A percentile compares a stretch with the other conserved stretches of the same genome.
These are phyloP conservation scores for Saccharomycopsis capsularis DNA, from an alignment of 805 yeast species.

Conservation along the genomic window DNA sequence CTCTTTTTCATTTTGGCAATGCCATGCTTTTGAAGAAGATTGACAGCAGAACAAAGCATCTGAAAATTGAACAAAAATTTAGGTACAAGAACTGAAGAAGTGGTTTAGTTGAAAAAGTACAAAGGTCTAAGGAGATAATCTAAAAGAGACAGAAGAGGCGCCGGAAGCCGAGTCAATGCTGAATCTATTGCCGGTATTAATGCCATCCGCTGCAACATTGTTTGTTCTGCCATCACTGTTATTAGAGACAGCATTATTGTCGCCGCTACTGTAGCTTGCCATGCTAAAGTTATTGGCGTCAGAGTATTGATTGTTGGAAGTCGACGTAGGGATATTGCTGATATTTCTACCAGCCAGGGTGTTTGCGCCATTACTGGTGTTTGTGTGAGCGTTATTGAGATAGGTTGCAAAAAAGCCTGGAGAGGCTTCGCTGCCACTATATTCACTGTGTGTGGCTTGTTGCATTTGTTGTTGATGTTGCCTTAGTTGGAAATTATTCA, in stretches of 20 bases:
- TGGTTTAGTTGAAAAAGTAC: background rate
- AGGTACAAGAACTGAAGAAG: background rate
- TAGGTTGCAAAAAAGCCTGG: background rate
- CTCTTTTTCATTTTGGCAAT: too few species aligned
- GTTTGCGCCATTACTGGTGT: background rate
- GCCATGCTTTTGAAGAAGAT: too few species aligned
- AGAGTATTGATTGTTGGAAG: too few species aligned
- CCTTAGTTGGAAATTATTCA: constrained; percentile 10
- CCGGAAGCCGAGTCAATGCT: background rate
- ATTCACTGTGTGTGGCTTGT: background rate
- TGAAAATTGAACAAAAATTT: background rate
- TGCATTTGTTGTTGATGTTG: background rate
- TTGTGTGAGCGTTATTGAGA: background rate
- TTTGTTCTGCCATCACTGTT: background rate
- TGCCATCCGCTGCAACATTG: background rate
- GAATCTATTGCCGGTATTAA: background rate
- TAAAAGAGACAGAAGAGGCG: background rate
- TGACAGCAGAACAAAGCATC: background rate
- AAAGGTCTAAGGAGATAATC: background rate
- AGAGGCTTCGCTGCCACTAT: background rate
- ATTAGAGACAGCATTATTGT: background rate
- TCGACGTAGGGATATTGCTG: background rate
- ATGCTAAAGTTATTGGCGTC: too few species aligned
- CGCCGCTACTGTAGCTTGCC: background rate
- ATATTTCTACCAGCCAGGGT: background rate